These are phyloP conservation scores for Puccinia novopanici DNA, from an alignment of 1,284 basidiomycete species.

Conservation along the genomic window DNA sequence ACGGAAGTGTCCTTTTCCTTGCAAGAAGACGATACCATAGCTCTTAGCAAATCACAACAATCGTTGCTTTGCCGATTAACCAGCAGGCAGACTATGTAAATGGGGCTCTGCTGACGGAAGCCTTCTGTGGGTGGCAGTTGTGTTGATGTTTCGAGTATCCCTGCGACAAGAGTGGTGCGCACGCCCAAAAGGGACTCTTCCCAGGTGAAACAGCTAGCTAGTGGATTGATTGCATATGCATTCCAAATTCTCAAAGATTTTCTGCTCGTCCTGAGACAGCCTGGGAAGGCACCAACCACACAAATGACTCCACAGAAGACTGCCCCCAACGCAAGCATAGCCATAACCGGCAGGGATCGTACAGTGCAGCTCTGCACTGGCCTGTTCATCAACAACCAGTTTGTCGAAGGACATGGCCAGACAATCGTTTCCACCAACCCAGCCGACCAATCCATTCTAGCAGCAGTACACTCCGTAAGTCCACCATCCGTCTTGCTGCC, in stretches of 20 bases:
- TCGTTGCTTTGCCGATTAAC: too few relatives aligned
- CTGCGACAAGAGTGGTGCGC: too few relatives aligned
- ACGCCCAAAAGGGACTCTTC: too few relatives aligned
- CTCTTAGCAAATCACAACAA: too few relatives aligned
- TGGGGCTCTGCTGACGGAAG: too few relatives aligned
- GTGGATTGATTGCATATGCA: not conserved
- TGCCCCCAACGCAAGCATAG: constrained; percentile 14
- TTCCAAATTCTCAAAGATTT: not conserved
- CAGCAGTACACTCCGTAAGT: constrained; percentile 43
- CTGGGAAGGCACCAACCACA: too few relatives aligned
- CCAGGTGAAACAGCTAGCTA: not conserved
- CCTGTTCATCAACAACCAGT: constrained; percentile 53
- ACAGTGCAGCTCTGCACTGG: constrained; percentile 50
- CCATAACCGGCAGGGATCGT: constrained; percentile 26
- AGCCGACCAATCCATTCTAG: constrained; percentile 45
- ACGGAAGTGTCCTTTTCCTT: not conserved
- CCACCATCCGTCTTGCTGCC: not conserved
- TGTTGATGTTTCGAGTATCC: too few relatives aligned
- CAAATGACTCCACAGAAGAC: constrained; percentile 12
- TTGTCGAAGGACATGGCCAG: constrained; percentile 51
- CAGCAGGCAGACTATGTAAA: too few relatives aligned
- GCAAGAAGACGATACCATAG: not conserved
- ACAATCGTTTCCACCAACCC: constrained; percentile 51
- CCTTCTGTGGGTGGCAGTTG: too few relatives aligned
- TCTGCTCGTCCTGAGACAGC: too few relatives aligned